Conservation (phyloP, 2,329 filamentous ascomycete species). For the Colletotrichum simmondsii region DNA sequence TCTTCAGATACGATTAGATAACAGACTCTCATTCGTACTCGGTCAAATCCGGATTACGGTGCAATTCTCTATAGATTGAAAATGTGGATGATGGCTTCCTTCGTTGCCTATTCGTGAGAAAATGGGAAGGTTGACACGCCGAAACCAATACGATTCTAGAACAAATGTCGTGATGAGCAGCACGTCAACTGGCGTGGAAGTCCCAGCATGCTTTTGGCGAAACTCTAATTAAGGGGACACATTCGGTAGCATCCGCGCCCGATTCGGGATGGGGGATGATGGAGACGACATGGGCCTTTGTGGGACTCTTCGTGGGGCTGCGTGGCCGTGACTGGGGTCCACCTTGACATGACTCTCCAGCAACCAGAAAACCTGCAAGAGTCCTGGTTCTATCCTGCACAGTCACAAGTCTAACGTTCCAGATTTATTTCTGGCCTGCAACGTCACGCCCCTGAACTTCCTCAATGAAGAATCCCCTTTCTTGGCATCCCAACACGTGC, state of each 20-base stretch:
- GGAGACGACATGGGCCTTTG: not conserved
- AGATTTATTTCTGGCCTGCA: constrained; percentile 6
- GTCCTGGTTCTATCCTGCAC: not conserved
- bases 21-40: too few relatives aligned
- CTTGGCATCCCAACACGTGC: not conserved
- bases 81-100: not conserved
- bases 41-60: not conserved
- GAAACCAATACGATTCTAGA: not conserved
- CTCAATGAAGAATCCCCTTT: not conserved
- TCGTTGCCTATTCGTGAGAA: too few relatives aligned
- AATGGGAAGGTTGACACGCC: not conserved
- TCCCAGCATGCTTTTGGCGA: not conserved
- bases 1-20: not conserved
- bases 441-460: not conserved
- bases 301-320: not conserved
- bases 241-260: constrained; percentile 17
- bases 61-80: not conserved
- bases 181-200: not conserved
- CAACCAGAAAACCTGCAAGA: not conserved
- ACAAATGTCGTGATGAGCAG: not conserved
- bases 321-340: not conserved
- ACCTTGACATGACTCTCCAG: constrained; percentile 2
- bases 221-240: constrained; percentile 19
- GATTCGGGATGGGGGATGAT: constrained; percentile 7
- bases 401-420: constrained; percentile 1